Base-by-base conservation (phyloP, 352 stramenopile genomes). In the Phytophthora tentaculata region DNA sequence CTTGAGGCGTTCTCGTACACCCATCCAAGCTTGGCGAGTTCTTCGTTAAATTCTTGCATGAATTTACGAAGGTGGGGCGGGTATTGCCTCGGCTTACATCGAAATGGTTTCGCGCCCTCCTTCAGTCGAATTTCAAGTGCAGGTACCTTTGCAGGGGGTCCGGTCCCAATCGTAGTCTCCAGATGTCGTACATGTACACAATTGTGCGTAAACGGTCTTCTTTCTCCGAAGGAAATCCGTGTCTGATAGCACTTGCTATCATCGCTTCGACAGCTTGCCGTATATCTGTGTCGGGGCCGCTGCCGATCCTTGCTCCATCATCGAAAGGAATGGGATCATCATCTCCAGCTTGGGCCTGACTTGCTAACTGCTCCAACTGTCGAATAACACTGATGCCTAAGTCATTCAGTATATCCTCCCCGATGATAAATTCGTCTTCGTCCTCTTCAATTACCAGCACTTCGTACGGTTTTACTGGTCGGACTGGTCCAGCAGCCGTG, bases 101-200 rank as follows among this genome's bases (percentile, higher is more conserved):
- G 19, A n/a, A 43, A 55, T 22, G 9, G 48, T 6, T 1, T 39
- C 8, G 23, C 24, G 23, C 9, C 24, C 23, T 41, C 26, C 8
- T 26, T 49, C n/a, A 55, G 5, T 43, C 16, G 9, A 4, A 39
- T 3, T 5, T 61, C 22, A 2, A 52, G 22, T n/a, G 54, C 39
- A 19, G 39, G 22, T 26, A 61, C 54, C 43, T 29, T 47, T 0
- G 54, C 54, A 19, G 57, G 47, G 17, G 57, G 57, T 64, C 47
- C 2, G 50, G 37, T 9, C 45, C 43, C 0, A 56, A 29, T 3
- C 28, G 5, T 2, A 56, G 3, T 1, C 44, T 13, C 56, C 44
- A 63, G 13, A 56, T 47, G 44, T 63, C 56, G 20, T 63, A 63
- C 45, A 41, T 56, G 44, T 63, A 43, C 0, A 56, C 56, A 43